Evolutionary conservation across 352 stramenopile species (phyloP).

Genomic region (Globisporangium viniferum): DNA sequence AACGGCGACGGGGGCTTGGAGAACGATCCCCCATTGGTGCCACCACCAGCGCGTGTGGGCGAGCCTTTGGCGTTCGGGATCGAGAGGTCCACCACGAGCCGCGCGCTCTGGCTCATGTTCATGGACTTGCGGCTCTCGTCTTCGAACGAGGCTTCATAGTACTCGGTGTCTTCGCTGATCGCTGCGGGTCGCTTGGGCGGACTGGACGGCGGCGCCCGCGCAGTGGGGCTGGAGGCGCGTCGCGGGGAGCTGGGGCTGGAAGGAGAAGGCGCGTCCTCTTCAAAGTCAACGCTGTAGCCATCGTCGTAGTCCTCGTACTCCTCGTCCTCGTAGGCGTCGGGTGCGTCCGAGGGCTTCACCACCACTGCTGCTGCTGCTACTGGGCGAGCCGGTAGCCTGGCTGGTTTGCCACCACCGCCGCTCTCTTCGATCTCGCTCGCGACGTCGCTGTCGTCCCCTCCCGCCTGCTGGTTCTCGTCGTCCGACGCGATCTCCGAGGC

Average conservation of each 20-base stretch:
- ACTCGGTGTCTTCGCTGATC: constrained; percentile 39
- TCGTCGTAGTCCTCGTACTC: constrained; percentile 48
- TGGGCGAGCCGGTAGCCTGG: neutral
- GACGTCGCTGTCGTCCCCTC: constrained; percentile 37
- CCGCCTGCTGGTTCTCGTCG: constrained; percentile 22
- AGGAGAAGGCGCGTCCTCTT: constrained; percentile 28
- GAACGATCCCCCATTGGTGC: neutral
- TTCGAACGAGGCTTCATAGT: constrained; percentile 69
- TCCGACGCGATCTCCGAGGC: constrained; percentile 69
- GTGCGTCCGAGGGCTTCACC: constrained; percentile 14
- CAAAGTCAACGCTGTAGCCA: constrained; percentile 74
- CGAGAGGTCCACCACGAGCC: constrained; percentile 59
- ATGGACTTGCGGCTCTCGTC: constrained; percentile 54
- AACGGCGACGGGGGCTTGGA: constrained; percentile 7
- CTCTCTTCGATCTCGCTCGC: constrained; percentile 58
- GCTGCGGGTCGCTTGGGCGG: constrained; percentile 6
- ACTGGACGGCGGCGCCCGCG: neutral
- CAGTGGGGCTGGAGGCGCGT: neutral
- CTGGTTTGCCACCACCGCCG: constrained; percentile 10
- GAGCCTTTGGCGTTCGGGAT: constrained; percentile 43
- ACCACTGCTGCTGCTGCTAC: constrained; percentile 18
- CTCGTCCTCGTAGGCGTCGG: constrained; percentile 26
- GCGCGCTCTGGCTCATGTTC: constrained; percentile 34
- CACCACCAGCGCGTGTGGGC: constrained; percentile 18
- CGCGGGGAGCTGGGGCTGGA: neutral